phyloP scores from a whole-genome alignment of 177 flowering plant genomes.

The Vitis hybrid region DNA sequence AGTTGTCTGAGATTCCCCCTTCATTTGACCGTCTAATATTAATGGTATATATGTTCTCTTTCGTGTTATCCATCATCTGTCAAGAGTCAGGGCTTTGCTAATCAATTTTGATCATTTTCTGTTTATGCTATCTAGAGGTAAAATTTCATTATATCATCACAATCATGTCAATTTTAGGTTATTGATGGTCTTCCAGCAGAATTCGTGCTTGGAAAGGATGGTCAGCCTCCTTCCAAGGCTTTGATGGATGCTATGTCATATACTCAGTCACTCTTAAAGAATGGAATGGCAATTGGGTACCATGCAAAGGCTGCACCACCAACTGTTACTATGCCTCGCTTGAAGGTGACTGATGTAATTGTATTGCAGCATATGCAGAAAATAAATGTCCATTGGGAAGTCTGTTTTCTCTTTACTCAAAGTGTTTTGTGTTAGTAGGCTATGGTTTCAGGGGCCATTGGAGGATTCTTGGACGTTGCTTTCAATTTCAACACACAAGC shows the following conservation, averaged over 20 bases:
- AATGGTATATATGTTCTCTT: conserved; percentile 49
- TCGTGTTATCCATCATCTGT: neutral
- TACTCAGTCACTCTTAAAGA: conserved; percentile 69
- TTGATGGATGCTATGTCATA: conserved; percentile 85
- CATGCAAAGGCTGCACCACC: conserved; percentile 98
- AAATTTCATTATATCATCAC: conserved; percentile 13
- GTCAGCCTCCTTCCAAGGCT: conserved; percentile 52
- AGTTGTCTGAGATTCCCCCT: conserved; percentile 61
- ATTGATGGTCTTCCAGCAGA: conserved; percentile 99
- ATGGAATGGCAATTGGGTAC: conserved; percentile 73
- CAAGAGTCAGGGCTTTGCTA: conserved; percentile 1
- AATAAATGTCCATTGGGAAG: neutral
- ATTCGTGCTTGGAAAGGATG: conserved; percentile 84
- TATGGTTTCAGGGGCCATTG: conserved; percentile 89
- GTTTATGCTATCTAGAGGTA: conserved; percentile 11
- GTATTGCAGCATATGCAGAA: neutral
- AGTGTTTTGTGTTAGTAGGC: conserved; percentile 49
- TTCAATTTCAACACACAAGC: conserved; percentile 94
- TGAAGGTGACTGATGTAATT: conserved; percentile 54
- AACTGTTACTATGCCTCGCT: conserved; percentile 98
- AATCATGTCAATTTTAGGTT: conserved; percentile 60
- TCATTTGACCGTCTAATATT: conserved; percentile 67
- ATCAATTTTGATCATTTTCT: neutral
- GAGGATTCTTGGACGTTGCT: conserved; percentile 91
- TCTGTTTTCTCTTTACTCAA: neutral